These are phyloP conservation scores for Dryas octopetala DNA, from an alignment of 306 rosid genomes.

Conservation along the genomic window DNA sequence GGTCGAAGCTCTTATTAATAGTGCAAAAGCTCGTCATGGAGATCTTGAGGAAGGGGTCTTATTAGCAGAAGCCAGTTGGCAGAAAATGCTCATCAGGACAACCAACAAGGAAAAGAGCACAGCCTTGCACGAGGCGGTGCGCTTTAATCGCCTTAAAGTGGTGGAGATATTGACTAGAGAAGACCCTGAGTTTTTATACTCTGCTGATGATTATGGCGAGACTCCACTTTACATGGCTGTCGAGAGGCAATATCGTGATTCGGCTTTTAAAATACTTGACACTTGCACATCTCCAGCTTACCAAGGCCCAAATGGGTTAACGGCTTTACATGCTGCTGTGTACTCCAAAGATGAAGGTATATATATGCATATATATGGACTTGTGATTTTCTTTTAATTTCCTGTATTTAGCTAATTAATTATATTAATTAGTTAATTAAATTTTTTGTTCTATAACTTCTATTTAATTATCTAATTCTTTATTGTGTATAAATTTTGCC, in stretches of 20 bases:
- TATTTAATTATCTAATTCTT: too few species aligned
- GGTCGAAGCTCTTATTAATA: background rate
- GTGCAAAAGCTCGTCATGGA: background rate
- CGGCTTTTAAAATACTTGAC: background rate
- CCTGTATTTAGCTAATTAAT: too few species aligned
- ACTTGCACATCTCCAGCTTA: background rate
- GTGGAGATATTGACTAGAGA: background rate
- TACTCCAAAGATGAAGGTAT: too few species aligned
- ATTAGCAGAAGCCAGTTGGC: background rate
- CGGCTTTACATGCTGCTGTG: conserved; percentile 6
- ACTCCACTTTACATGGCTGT: conserved; percentile 18
- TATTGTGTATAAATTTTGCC: too few species aligned
- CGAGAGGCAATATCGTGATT: background rate
- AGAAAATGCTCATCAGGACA: background rate
- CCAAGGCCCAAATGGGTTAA: background rate
- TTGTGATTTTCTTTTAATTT: too few species aligned
- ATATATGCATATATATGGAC: too few species aligned
- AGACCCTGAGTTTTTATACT: background rate
- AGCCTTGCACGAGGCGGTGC: conserved; percentile 18
- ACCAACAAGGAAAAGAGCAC: background rate
- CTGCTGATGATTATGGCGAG: background rate
- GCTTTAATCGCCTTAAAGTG: background rate
- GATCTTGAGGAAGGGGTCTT: background rate
- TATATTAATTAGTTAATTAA: too few species aligned
- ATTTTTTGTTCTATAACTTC: too few species aligned